These are phyloP conservation scores for Pichia kluyveri DNA, from an alignment of 805 yeast species.

Conservation along the genomic window DNA sequence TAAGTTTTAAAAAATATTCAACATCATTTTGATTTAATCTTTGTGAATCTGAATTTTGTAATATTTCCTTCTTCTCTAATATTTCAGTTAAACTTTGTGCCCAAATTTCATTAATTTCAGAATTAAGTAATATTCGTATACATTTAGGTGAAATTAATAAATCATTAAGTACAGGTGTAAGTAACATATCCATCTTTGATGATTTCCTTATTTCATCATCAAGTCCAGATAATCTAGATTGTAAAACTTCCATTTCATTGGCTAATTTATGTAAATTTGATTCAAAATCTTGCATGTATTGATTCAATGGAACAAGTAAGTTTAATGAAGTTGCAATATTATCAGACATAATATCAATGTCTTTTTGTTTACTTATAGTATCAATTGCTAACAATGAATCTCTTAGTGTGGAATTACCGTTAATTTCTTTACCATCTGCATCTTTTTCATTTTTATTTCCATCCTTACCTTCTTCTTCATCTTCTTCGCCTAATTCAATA, in stretches of 20 bases:
- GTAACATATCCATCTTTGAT: slow-evolving; percentile 36
- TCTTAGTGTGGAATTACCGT: not conserved
- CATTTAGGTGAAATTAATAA: slow-evolving; percentile 68
- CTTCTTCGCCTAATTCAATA: slow-evolving; percentile 4
- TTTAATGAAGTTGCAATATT: slow-evolving; percentile 10
- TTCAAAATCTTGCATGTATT: slow-evolving; percentile 48
- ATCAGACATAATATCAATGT: slow-evolving; percentile 2
- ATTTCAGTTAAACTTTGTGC: slow-evolving; percentile 52
- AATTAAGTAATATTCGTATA: slow-evolving; percentile 47
- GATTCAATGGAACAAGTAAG: slow-evolving; percentile 41
- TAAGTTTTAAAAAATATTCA: slow-evolving; percentile 22
- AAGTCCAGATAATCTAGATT: slow-evolving; percentile 41
- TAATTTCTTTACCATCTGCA: not conserved
- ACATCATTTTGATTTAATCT: slow-evolving; percentile 13
- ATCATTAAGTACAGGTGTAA: slow-evolving; percentile 72
- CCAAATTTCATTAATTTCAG: slow-evolving; percentile 55
- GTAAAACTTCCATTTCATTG: slow-evolving; percentile 52
- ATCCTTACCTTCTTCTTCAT: not conserved
- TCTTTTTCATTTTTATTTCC: not conserved
- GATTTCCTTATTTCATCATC: slow-evolving; percentile 40
- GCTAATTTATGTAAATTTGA: slow-evolving; percentile 46
- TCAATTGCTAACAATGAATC: slow-evolving; percentile 10
- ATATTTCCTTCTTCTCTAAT: slow-evolving; percentile 50
- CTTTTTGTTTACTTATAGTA: slow-evolving; percentile 6
- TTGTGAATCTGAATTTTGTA: slow-evolving; percentile 26